Evolutionary conservation across 495 filamentous ascomycete species (phyloP), one percentile per base, ranked within the genome.

Genomic region (Aspergillus egyptiacus): DNA sequence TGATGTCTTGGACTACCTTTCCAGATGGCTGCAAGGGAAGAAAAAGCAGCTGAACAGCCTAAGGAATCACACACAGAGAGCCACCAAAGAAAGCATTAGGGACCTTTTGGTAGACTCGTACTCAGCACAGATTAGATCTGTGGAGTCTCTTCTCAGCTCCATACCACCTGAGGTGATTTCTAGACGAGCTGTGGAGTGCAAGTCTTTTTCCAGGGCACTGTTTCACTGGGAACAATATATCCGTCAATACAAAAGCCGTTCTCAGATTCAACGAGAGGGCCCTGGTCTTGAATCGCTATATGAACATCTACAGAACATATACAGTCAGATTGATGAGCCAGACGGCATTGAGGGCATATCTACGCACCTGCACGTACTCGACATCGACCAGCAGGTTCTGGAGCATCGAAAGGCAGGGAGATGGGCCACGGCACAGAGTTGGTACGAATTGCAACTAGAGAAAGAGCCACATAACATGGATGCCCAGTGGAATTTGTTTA

Each of bases 341-440:
- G 93, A 99, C 64, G 91, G 94, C 0, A 85, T 99, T 33, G 89
- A 96, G 60, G 93, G 93, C 5, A 87, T 99, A 38, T 96, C 91
- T 8, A 81, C 85, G 5, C 82, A 93, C 59, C 65, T 96, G 19
- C 82, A 85, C 41, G 81, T 84, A 8, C 71, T 96, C 15, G 83
- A 90, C 49, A 79, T 95, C 44, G 87, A 96, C 36, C 91, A 96
- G 59, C 91, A 99, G 57, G 81, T 95, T 27, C 72, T 96, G 42
- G 89, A 91, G 54, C 90, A 97, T 62, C 80, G 84, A 28, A 96
- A 94, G 60, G 86, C 89, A 28, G 91, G 90, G n/a, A 78, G 91
- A 61, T 99, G 91, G 93, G 87, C 87, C n/a, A 89, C 93, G 40
- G 94, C 88, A 34, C 91, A 96, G 69, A 93, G 86, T 55, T 99